Evolutionary conservation across 495 filamentous ascomycete genomes (phyloP), one percentile per base, ranked within the genome.

Genomic region (Collariella sp.): DNA sequence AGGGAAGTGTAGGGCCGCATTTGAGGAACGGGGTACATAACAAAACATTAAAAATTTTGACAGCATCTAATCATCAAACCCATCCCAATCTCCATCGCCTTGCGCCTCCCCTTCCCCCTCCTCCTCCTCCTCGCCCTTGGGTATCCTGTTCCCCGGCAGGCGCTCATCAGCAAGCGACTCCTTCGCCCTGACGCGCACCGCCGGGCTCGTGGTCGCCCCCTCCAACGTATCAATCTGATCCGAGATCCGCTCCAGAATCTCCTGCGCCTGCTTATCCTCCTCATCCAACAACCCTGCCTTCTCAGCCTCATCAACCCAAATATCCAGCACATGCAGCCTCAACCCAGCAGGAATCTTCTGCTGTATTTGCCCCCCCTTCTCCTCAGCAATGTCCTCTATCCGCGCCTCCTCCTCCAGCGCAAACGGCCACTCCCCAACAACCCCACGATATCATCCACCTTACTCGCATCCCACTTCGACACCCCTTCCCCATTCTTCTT

Each of bases 301-400:
- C 67, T 88, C 87, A 54, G 86, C 67, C 72, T 93, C 89, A 67
- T 95, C 89, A 34, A 95, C 76, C 79, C 87, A 99, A 35, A 96
- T 80, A 76, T 99, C 93, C 55, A 91, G 64, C 19, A 96, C 76
- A 69, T 99, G 93, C 65, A 91, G 84, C 46, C 89, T 75, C 60
- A 99, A 62, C 0, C 93, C 93, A 62, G 91, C 85, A 1, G 90
- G 85, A 6, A 90, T 67, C 44, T 42, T 67, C 35, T 64, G 57
- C 2, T 56, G 65, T 57, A 75, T 77, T 24, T 64, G 46, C 38
- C 18, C 29, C 10, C 58, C 69, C 3, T 48, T 55, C 31, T 52
- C 45, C 15, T 63, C 64, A 4, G 34, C 35, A 11, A 19, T 41
- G 29, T 47, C 31, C 24, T 57, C 70, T 44, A 62, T 60, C 34